phyloP scores from a whole-genome alignment of 805 yeast genomes.

The Tetrapisispora pingtungensis region DNA sequence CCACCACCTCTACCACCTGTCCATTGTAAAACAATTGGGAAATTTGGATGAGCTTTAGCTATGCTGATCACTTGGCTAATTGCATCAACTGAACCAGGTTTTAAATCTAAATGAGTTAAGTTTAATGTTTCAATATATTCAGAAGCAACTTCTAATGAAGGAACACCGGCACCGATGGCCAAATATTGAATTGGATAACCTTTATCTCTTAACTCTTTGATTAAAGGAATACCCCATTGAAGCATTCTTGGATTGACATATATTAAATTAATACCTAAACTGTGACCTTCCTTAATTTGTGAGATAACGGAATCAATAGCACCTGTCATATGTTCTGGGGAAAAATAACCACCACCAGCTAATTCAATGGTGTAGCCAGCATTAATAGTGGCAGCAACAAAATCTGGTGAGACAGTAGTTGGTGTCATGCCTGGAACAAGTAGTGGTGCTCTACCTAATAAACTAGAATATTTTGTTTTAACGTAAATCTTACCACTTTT shows the following conservation, averaged over 20 bases:
- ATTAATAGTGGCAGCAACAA: slow-evolving; percentile 86
- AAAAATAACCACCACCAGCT: slow-evolving; percentile 98
- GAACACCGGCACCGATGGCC: slow-evolving; percentile 99
- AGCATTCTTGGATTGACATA: slow-evolving; percentile 96
- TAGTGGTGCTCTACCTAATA: slow-evolving; percentile 89
- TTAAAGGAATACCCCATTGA: slow-evolving; percentile 97
- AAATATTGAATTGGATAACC: slow-evolving; percentile 95
- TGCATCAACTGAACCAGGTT: slow-evolving; percentile 96
- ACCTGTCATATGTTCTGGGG: slow-evolving; percentile 53
- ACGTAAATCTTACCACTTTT: slow-evolving; percentile 66
- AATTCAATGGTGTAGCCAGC: slow-evolving; percentile 96
- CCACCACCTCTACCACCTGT: slow-evolving; percentile 99
- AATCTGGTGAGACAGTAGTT: slow-evolving; percentile 87
- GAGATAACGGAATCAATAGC: slow-evolving; percentile 70
- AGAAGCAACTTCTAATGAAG: slow-evolving; percentile 91
- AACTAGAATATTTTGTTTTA: slow-evolving; percentile 86
- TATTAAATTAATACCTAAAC: slow-evolving; percentile 84
- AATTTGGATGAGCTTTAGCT: slow-evolving; percentile 89
- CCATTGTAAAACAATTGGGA: slow-evolving; percentile 98
- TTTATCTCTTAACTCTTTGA: slow-evolving; percentile 74
- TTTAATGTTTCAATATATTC: slow-evolving; percentile 92
- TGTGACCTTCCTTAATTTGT: slow-evolving; percentile 71
- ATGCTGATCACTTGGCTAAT: slow-evolving; percentile 77
- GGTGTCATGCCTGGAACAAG: slow-evolving; percentile 99
- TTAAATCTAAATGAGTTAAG: slow-evolving; percentile 85